These are phyloP conservation scores for Aureobasidium sp. DNA, from an alignment of 2,329 filamentous ascomycete species.

Conservation along the genomic window DNA sequence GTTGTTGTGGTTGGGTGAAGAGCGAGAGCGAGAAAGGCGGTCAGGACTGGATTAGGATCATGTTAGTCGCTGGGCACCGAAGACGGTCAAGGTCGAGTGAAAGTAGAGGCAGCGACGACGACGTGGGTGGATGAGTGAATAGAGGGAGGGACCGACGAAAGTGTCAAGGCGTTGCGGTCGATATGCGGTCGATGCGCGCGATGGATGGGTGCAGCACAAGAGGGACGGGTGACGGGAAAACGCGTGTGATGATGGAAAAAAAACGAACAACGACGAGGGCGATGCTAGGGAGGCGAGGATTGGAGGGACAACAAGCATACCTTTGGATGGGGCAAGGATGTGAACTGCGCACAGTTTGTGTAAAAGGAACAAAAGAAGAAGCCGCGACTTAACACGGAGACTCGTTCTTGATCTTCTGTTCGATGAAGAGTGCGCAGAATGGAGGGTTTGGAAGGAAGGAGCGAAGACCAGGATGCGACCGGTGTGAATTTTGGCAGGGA, in stretches of 20 bases:
- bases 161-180: neutral
- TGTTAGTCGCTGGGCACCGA: neutral
- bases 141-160: neutral
- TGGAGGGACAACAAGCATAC: neutral
- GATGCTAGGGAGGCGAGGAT: neutral
- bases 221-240: constrained; percentile 4
- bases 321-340: neutral
- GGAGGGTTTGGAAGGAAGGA: constrained; percentile 10
- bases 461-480: neutral
- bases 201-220: constrained; percentile 5
- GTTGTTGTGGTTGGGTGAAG: neutral
- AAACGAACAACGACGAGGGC: constrained; percentile 1
- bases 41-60: constrained; percentile 3
- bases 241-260: constrained; percentile 12
- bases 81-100: neutral
- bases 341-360: neutral
- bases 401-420: constrained; percentile 10
- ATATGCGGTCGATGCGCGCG: constrained; percentile 12
- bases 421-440: neutral
- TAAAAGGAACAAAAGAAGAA: constrained; percentile 12
- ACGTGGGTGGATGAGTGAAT: neutral
- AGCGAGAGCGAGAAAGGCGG: neutral
- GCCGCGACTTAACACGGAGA: constrained; percentile 1
- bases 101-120: neutral
- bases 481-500: neutral